Base-by-base conservation (phyloP, 2,329 filamentous ascomycete genomes). In the Aspergillus arachidicola region DNA sequence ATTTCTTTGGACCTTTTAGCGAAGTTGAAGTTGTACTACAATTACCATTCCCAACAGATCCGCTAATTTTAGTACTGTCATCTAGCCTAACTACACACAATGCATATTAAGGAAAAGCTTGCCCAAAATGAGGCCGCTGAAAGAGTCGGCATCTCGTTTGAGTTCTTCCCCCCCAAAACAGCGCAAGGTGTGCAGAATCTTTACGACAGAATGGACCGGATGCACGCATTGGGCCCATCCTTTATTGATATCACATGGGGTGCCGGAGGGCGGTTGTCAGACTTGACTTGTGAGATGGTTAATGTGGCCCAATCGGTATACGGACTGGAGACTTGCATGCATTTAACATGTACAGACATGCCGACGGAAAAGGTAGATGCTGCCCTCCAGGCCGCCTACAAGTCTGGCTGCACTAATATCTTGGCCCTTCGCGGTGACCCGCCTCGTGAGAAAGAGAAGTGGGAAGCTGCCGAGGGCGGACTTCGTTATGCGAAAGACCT, bases 181-280 rank as follows among this genome's bases (percentile, higher is more conserved):
- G 79, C 80, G 26, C 80, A 83, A 82, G 95, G 95, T 85, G 94
- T 99, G 14, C 95, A 99, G 82, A 99, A 99, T 79, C 89, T 99
- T 63, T 99, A 99, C 85, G 95, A 99, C 73, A 92, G 95, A 71
- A 98, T 99, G 92, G 95, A 99, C 81, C 93, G 94, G 81, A 99
- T 99, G 95, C 93, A 97, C 80, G 88, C 90, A 73, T 87, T 96
- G 67, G 95, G 93, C 1, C 95, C 94, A 67, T 91, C 94, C 74
- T 99, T 99, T 83, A 93, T 99, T 78, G 95, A 99, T 80, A 91
- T 99, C 74, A 99, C 95, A 66, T 99, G 95, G 95, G 96, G 96
- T 67, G 95, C 95, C 58, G 95, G 95, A 70, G 95, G 95, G 55
- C 89, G 91, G 69, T 88, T 95, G 71, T 95, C 94, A 60, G 91